Base-by-base conservation (phyloP, 169 alveolate species). In the Plasmodium coatneyi region DNA sequence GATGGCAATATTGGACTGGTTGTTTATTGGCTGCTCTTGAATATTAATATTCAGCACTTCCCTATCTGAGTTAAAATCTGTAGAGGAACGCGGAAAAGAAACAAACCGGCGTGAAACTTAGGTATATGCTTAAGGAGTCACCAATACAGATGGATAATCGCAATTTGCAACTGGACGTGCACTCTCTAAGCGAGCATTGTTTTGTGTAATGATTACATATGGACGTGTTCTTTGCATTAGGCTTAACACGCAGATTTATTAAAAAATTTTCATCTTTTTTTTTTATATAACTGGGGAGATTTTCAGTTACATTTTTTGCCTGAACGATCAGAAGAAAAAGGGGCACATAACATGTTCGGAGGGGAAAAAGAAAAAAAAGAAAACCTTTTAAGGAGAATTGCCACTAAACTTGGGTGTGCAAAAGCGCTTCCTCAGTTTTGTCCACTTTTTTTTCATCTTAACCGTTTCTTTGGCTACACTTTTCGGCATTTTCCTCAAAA, bases 11-110 rank as follows among this genome's bases (percentile, higher is more conserved):
- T 97, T 97, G 56, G 98, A 97, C 46, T 95, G 97, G 28, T 98
- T 98, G 49, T 97, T 98, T 60, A 95, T 86, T 12, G 99, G 98
- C n/a, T 98, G 99, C 19, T 98, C 98, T 80, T 98, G 96, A 28
- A 97, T 96, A 76, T 95, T 96, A 12, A 97, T 92, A 56, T 95
- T 96, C 41, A 97, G 93, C 49, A 95, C 97, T 72, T 96, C 97
- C 83, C 92, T 96, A 46, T 86, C 83, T 43, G 84, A 71, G 93
- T 74, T 41, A 92, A 91, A 70, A 80, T 74, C 90, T 93, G 93
- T 52, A 78, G n/a, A 22, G 76, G 80, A 41, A 25, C 3, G 7
- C 6, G 28, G 46, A 89, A 66, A 82, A 39, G 49, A 30, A 84
- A 30, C 25, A 83, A 25, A 41, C 28, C 83, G 74, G 34, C 25